phyloP scores from a whole-genome alignment of 208 protist species.

The Herpetomonas tarakana region DNA sequence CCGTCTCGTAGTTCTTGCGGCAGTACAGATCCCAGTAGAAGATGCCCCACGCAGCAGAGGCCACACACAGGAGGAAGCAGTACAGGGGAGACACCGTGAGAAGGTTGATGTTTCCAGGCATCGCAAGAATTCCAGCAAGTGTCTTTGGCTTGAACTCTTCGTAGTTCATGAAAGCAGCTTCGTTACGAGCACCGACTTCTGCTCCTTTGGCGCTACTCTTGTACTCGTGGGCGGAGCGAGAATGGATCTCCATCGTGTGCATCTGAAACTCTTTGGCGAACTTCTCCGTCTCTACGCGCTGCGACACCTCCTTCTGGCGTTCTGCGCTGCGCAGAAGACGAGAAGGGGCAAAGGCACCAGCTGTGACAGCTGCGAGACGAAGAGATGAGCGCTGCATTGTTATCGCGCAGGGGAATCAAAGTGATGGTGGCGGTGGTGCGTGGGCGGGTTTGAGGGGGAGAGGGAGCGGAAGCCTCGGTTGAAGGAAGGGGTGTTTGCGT shows the following conservation, averaged over 20 bases:
- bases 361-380: slow-evolving; percentile 21
- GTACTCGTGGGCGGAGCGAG: slow-evolving; percentile 67
- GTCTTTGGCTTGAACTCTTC: slow-evolving; percentile 48
- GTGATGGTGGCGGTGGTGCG: no score
- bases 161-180: slow-evolving; percentile 88
- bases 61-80: slow-evolving; percentile 53
- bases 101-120: slow-evolving; percentile 75
- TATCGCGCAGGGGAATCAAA: slow-evolving; percentile 4
- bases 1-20: slow-evolving; percentile 71
- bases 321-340: slow-evolving; percentile 22
- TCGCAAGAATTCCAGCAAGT: slow-evolving; percentile 53
- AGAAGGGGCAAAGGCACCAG: slow-evolving; percentile 23
- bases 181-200: slow-evolving; percentile 84
- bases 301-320: slow-evolving; percentile 23
- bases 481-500: no score
- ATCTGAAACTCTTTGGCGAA: slow-evolving; percentile 51
- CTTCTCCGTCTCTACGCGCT: slow-evolving; percentile 32
- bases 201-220: slow-evolving; percentile 72
- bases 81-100: slow-evolving; percentile 74
- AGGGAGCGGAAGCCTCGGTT: no score
- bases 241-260: slow-evolving; percentile 58
- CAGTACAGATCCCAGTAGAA: slow-evolving; percentile 89
- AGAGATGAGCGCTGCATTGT: slow-evolving; percentile 50
- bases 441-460: no score
- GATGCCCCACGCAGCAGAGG: slow-evolving; percentile 63